Conservation (phyloP, 495 filamentous ascomycete genomes). For the Hypoxylon cercidicola region DNA sequence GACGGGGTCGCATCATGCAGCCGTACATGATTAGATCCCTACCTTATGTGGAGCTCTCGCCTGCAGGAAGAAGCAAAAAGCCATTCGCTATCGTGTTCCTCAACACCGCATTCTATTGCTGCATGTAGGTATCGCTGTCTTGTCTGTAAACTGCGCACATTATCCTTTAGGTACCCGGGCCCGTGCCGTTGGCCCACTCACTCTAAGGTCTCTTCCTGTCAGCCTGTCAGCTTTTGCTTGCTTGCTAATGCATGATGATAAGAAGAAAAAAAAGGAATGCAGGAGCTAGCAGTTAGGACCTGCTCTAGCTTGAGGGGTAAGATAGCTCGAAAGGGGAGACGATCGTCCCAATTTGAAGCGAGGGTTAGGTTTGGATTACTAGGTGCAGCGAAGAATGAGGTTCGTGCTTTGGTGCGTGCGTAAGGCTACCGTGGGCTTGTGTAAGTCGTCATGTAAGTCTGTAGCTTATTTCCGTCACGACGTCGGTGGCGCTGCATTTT, state of each 20-base stretch:
- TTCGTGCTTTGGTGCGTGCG: slow-evolving; percentile 13
- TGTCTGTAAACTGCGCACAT: not conserved
- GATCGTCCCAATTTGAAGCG: slow-evolving; percentile 19
- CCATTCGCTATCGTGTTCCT: too few species aligned
- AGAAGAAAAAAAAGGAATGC: slow-evolving; percentile 10
- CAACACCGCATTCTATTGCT: too few species aligned
- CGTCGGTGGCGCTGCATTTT: not conserved
- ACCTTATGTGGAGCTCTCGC: slow-evolving; percentile 12
- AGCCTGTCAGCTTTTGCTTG: not conserved
- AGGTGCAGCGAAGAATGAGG: slow-evolving; percentile 7
- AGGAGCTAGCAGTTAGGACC: slow-evolving; percentile 1
- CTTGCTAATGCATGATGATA: slow-evolving; percentile 18
- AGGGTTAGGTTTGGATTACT: slow-evolving; percentile 29
- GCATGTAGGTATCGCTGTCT: not conserved
- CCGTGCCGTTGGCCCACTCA: not conserved
- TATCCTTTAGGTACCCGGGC: not conserved
- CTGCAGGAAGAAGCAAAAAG: not conserved
- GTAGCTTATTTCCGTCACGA: slow-evolving; percentile 1
- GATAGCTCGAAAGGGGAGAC: slow-evolving; percentile 7
- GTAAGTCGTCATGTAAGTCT: slow-evolving; percentile 14
- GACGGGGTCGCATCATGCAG: too few species aligned
- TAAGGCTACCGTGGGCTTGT: slow-evolving; percentile 23
- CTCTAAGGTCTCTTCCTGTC: not conserved
- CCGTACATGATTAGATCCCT: slow-evolving; percentile 12
- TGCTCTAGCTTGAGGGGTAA: slow-evolving; percentile 27